phyloP scores from a whole-genome alignment of 345 rosid genomes.

The Iberis pinnata region DNA sequence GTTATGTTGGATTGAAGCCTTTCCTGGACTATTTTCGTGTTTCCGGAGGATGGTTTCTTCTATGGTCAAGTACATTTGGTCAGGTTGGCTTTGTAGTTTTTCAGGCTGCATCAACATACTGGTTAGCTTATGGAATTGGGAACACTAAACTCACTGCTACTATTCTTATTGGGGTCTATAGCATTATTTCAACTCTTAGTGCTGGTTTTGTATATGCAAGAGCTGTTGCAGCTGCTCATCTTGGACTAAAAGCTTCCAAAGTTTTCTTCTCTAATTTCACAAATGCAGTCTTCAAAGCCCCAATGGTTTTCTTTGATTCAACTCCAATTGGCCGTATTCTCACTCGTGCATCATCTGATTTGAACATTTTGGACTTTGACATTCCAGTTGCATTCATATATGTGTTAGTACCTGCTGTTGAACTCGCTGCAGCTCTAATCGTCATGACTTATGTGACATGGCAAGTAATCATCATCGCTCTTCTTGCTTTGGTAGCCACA shows the following conservation, averaged over 20 bases:
- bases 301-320: slow-evolving; percentile 72
- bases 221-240: slow-evolving; percentile 36
- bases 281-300: slow-evolving; percentile 57
- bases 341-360: slow-evolving; percentile 74
- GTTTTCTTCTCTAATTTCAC: slow-evolving; percentile 61
- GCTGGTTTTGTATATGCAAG: slow-evolving; percentile 43
- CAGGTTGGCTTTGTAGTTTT: slow-evolving; percentile 43
- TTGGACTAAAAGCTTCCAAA: slow-evolving; percentile 63
- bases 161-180: slow-evolving; percentile 48
- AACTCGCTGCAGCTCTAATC: slow-evolving; percentile 35
- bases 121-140: slow-evolving; percentile 64
- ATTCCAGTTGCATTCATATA: slow-evolving; percentile 45
- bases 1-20: slow-evolving; percentile 61
- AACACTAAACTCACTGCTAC: slow-evolving; percentile 37
- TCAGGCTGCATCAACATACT: slow-evolving; percentile 60
- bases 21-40: slow-evolving; percentile 49
- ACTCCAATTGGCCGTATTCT: slow-evolving; percentile 72
- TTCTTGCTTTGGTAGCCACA: slow-evolving; percentile 44
- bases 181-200: slow-evolving; percentile 48
- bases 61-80: slow-evolving; percentile 26
- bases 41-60: slow-evolving; percentile 40
- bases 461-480: slow-evolving; percentile 65
- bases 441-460: slow-evolving; percentile 70
- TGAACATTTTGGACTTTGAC: slow-evolving; percentile 55
- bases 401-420: slow-evolving; percentile 33